Base-by-base conservation (phyloP, 1,139 yeast genomes). In the Hyphopichia burtonii region DNA sequence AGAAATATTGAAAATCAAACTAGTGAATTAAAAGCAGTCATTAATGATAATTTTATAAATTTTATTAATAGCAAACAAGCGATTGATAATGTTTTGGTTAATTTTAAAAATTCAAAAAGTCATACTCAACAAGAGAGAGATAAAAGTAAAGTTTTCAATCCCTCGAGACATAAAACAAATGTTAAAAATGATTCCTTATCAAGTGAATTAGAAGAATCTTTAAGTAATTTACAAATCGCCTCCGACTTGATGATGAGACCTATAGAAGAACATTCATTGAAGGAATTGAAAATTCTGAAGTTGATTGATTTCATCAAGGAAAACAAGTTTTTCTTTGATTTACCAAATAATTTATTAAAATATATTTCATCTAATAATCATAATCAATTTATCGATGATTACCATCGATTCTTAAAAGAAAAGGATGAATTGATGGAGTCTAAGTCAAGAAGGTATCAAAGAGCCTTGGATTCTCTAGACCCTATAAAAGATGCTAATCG, bases 171-270 rank as follows among this genome's bases (percentile, higher is more conserved):
- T 25, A 55, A 54, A 25, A 33, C 44, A n/a, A 41, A 49, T 35
- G 48, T 47, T 19, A 54, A 59, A 34, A 56, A 57, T 32, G 58
- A 53, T 12, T 46, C 63, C 16, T 46, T 62, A 5, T 51, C 61
- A 10, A 66, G 68, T 23, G 73, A 68, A 31, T 56, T 78, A 28
- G 78, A 75, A 43, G 70, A 63, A 31, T 62, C 82, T 20, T 67
- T 73, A 37, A 70, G 67, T 40, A 72, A 74, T 47, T 65, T 82
- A 34, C 76, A 77, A 42, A 66, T 75, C 37, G 74, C 80, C n/a
- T 84, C 91, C 0, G 74, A 88, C 1, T 68, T 83, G 47, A 69
- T 85, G 58, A 76, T 89, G 48, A 80, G 90, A 47, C 98, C 98
- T 0, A 80, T 91, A 6, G 63, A 83, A 42, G 85, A 84, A 40